Evolutionary conservation across 257 asterid genomes (phyloP), one percentile per base, ranked within the genome.

Genomic region (Catharanthus roseus): DNA sequence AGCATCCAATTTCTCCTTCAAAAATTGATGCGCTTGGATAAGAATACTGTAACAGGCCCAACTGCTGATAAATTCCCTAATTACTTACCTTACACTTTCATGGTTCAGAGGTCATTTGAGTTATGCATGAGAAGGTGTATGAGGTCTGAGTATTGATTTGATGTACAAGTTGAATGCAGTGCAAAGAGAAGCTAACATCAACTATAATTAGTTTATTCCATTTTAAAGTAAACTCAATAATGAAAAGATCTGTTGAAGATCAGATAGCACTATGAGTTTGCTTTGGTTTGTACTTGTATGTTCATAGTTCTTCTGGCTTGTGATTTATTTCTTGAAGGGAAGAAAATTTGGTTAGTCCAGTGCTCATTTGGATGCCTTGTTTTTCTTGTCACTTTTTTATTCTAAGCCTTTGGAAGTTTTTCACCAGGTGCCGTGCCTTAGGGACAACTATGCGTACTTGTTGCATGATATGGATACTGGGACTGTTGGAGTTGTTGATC

Each of bases 401-500:
- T n/a, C 51, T 36, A 44, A 56, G 13, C 55, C 3, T 18, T 13
- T 62, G 49, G 75, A 21, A 21, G 16, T 38, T 65, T 50, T 44
- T 70, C 50, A 76, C 70, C 67, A 93, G 99, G 89, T 93, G 51
- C 97, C 99, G 23, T 93, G 99, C 70, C 96, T 93, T 65, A 82
- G 74, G 77, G 99, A 91, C 79, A 93, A 93, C 75, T 93, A 93
- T 81, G 99, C 99, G 23, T 93, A 93, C 83, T 80, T 93, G 67
- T 77, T 93, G 69, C 90, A 83, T 68, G 99, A 93, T 79, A 81
- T 85, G 78, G 90, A 88, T 78, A 93, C 99, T 75, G 99, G 99
- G 55, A 89, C 97, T 61, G 96, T 89, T 81, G 99, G 99, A 79
- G 99, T 93, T 34, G 96, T 93, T 70, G 99, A 93, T 81, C 99